Evolutionary conservation across 1,284 basidiomycete species (phyloP).

Genomic region (Trametes pubescens): DNA sequence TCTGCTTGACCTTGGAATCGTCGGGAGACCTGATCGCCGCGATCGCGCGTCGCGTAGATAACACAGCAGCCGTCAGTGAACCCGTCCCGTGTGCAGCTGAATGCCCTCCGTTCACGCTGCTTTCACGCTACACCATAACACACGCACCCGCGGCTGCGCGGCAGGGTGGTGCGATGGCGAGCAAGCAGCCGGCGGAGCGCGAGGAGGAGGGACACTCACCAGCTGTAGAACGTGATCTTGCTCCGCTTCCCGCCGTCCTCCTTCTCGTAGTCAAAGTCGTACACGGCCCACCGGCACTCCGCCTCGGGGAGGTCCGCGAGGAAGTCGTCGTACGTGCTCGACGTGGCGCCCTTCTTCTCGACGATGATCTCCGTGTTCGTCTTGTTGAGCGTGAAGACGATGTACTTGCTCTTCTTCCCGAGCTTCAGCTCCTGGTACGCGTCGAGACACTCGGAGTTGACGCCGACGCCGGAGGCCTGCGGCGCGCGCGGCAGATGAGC

Average conservation of each 20-base stretch:
- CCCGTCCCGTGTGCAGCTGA: neutral
- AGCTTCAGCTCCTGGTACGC: constrained; percentile 84
- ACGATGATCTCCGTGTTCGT: constrained; percentile 81
- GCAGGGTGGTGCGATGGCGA: neutral
- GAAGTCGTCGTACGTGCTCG: constrained; percentile 79
- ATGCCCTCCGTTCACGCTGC: neutral
- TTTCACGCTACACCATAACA: neutral
- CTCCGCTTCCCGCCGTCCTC: constrained; percentile 86
- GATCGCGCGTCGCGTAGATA: constrained; percentile 33
- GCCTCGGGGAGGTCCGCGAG: constrained; percentile 76
- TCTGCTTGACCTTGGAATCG: constrained; percentile 85
- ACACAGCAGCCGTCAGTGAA: constrained; percentile 29
- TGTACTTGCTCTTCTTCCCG: constrained; percentile 86
- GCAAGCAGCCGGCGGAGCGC: neutral
- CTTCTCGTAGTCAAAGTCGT: constrained; percentile 90
- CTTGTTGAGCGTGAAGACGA: constrained; percentile 81
- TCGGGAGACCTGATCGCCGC: constrained; percentile 82
- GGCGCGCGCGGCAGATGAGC: constrained; percentile 27
- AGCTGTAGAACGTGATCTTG: constrained; percentile 90
- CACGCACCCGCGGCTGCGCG: neutral
- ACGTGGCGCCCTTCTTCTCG: constrained; percentile 59
- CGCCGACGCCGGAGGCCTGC: constrained; percentile 82
- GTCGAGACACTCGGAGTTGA: constrained; percentile 66
- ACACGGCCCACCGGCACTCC: constrained; percentile 91
- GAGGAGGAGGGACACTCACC: constrained; percentile 57